Percentiles rank a stretch among this genome's conserved stretches.
Conservation (phyloP, 2,329 filamentous ascomycete species). For the Neonectria magnoliae region DNA sequence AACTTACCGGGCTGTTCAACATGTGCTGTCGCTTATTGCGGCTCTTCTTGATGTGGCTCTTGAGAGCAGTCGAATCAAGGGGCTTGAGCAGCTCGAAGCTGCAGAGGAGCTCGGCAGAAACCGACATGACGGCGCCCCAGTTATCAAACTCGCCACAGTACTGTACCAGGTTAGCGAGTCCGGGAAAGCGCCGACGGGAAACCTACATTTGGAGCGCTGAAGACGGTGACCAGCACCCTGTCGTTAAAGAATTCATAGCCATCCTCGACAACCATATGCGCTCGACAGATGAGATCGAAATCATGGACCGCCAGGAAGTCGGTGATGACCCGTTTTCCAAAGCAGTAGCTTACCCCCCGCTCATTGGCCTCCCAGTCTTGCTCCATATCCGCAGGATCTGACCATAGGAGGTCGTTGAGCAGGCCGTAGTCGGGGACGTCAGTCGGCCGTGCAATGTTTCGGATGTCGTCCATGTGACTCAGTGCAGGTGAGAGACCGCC, state of each 20-base stretch:
- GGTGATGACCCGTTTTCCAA: conserved; percentile 97
- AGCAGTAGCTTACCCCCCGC: conserved; percentile 96
- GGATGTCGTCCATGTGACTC: conserved; percentile 97
- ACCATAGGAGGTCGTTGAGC: conserved; percentile 95
- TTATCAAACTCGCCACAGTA: conserved; percentile 99
- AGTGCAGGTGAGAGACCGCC: conserved; percentile 92
- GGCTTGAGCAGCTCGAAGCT: conserved; percentile 98
- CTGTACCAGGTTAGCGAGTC: conserved; percentile 58
- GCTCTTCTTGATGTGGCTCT: conserved; percentile 99
- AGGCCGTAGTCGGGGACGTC: conserved; percentile 97
- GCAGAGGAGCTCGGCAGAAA: conserved; percentile 91
- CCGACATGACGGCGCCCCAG: conserved; percentile 99
- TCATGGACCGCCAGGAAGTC: conserved; percentile 95
- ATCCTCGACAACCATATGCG: conserved; percentile 99
- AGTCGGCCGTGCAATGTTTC: conserved; percentile 92
- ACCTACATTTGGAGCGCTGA: conserved; percentile 95
- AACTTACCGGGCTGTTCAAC: conserved; percentile 92
- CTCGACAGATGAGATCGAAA: conserved; percentile 95
- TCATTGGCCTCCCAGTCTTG: conserved; percentile 98
- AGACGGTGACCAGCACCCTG: conserved; percentile 92
- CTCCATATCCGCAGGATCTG: conserved; percentile 97
- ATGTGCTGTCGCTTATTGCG: conserved; percentile 94
- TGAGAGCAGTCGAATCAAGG: conserved; percentile 92
- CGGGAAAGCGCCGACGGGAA: background rate
- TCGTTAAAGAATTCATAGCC: conserved; percentile 99